Evolutionary conservation across 2,329 filamentous ascomycete genomes (phyloP).

Genomic region (Trichoderma sp.): DNA sequence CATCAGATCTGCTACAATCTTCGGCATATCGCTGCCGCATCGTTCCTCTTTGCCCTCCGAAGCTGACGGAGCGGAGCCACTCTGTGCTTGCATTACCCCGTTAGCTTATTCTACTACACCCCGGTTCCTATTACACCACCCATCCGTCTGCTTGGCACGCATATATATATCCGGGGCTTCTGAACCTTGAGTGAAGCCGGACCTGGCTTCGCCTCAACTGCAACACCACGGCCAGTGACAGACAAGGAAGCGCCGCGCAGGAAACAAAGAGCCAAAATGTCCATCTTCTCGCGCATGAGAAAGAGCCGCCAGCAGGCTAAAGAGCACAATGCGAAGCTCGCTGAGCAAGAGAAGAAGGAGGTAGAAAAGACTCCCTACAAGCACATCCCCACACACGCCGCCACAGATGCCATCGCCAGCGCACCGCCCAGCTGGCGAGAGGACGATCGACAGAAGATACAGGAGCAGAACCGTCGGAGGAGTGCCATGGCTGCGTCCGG

Average conservation of each 20-base stretch:
- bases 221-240: background rate
- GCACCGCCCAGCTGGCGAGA: conserved; percentile 52
- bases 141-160: background rate
- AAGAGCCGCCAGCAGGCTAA: conserved; percentile 55
- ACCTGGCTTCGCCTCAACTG: background rate
- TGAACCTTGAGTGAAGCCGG: background rate
- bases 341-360: conserved; percentile 46
- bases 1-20: background rate
- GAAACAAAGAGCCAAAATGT: conserved; percentile 42
- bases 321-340: conserved; percentile 49
- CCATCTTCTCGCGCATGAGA: conserved; percentile 55
- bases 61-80: conserved; percentile 10
- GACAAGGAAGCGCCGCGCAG: background rate
- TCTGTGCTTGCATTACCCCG: conserved; percentile 1
- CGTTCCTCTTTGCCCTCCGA: background rate
- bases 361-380: conserved; percentile 47
- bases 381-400: conserved; percentile 62
- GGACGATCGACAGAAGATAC: conserved; percentile 47
- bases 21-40: background rate
- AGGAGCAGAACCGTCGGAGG: conserved; percentile 50
- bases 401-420: conserved; percentile 54
- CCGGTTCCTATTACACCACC: background rate
- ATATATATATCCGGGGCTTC: background rate
- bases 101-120: conserved; percentile 4
- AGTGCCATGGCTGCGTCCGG: conserved; percentile 47